Evolutionary conservation across 1,139 yeast species (phyloP).

Genomic region (Yamadazyma aaseri): DNA sequence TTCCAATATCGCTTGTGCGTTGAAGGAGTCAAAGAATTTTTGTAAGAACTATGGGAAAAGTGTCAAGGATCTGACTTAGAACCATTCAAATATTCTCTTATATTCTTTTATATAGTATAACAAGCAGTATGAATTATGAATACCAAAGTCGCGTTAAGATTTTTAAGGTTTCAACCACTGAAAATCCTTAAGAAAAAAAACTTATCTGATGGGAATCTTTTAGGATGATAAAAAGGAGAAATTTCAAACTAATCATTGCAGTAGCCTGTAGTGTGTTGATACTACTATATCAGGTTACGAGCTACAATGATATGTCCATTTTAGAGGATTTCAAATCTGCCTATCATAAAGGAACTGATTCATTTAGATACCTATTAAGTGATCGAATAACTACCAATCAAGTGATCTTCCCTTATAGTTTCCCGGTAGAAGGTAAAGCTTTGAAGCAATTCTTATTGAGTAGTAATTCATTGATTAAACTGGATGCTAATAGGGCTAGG

Average conservation of each 20-base stretch:
- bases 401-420: slow-evolving; percentile 20
- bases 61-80: too few relatives aligned
- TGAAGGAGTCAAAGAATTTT: slow-evolving; percentile 23
- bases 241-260: slow-evolving; percentile 4
- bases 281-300: slow-evolving; percentile 7
- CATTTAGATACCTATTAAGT: slow-evolving; percentile 9
- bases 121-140: too few relatives aligned
- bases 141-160: too few relatives aligned
- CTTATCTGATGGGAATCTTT: too few relatives aligned
- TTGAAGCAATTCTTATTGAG: slow-evolving; percentile 14
- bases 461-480: slow-evolving; percentile 12
- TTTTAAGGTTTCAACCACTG: too few relatives aligned
- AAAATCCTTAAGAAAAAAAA: too few relatives aligned
- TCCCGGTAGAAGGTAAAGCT: slow-evolving; percentile 15
- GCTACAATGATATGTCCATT: slow-evolving; percentile 7
- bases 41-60: slow-evolving; percentile 27
- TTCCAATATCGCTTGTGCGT: slow-evolving; percentile 33
- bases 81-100: too few relatives aligned
- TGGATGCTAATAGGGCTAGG: slow-evolving; percentile 13
- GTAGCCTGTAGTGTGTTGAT: slow-evolving; percentile 5
- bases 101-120: too few relatives aligned
- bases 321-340: slow-evolving; percentile 13
- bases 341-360: slow-evolving; percentile 13
- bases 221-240: slow-evolving; percentile 2
- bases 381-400: slow-evolving; percentile 18